These are phyloP conservation scores for Trichoderma reesei DNA, from an alignment of 495 filamentous ascomycete species.

Conservation along the genomic window DNA sequence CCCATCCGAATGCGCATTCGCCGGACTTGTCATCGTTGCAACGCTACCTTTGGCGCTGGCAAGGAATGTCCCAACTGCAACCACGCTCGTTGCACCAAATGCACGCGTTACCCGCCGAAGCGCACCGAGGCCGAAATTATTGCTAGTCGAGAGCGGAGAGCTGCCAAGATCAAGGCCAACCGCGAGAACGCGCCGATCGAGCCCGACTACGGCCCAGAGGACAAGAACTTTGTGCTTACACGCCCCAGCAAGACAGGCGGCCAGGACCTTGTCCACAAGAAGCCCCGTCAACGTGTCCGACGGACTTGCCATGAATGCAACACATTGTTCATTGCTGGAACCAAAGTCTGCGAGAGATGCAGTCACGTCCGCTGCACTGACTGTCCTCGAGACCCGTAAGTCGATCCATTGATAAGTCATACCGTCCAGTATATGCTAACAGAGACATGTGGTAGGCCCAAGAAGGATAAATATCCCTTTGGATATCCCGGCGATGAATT, in stretches of 20 bases:
- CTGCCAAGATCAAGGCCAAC: conserved; percentile 27
- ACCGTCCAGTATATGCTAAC: background rate
- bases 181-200: conserved; percentile 28
- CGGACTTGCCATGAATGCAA: conserved; percentile 71
- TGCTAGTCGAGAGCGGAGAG: conserved; percentile 22
- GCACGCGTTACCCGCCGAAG: conserved; percentile 54
- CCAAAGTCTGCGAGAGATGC: conserved; percentile 54
- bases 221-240: conserved; percentile 33
- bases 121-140: conserved; percentile 31
- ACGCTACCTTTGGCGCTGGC: conserved; percentile 58
- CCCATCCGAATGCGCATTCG: conserved; percentile 87
- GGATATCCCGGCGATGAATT: conserved; percentile 65
- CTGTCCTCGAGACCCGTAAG: conserved; percentile 76
- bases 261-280: conserved; percentile 54
- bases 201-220: conserved; percentile 24
- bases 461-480: conserved; percentile 62
- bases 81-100: conserved; percentile 70
- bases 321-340: conserved; percentile 44
- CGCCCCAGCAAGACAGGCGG: conserved; percentile 50
- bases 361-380: conserved; percentile 69
- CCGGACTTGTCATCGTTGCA: conserved; percentile 69
- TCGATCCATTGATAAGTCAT: conserved; percentile 14
- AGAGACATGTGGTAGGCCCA: conserved; percentile 36
- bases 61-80: conserved; percentile 64
- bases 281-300: conserved; percentile 52